A percentile compares a stretch with the other conserved stretches of the same genome.
phyloP scores from a whole-genome alignment of 1,284 basidiomycete genomes.

The Cronartium quercuum region DNA sequence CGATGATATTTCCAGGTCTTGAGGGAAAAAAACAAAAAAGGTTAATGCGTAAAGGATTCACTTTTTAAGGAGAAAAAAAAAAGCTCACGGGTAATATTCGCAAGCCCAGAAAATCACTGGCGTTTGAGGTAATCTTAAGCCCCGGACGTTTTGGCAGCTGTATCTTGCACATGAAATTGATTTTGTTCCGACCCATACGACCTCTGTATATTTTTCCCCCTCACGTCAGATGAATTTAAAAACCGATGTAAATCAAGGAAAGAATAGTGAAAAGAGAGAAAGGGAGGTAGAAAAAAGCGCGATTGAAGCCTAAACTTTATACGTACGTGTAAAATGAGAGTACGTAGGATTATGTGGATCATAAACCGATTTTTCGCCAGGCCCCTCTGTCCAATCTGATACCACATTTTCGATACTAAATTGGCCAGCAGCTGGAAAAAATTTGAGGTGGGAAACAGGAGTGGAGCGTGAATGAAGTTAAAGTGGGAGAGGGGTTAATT shows the following conservation, averaged over 20 bases:
- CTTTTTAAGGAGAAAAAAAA: background rate
- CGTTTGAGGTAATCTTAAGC: conserved; percentile 16
- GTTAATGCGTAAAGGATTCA: background rate
- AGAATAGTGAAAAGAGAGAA: background rate
- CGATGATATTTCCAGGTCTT: conserved; percentile 34
- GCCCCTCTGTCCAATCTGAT: conserved; percentile 18
- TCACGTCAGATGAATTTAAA: background rate
- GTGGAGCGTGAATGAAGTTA: too few species aligned
- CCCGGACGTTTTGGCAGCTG: conserved; percentile 1
- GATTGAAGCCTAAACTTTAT: background rate
- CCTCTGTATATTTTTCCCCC: conserved; percentile 1
- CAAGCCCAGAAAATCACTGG: conserved; percentile 23
- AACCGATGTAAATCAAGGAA: background rate
- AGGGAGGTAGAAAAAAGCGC: background rate
- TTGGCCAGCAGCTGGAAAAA: conserved; percentile 6
- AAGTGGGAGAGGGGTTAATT: too few species aligned
- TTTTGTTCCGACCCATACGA: conserved; percentile 20
- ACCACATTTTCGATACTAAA: conserved; percentile 5
- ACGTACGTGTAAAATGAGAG: conserved; percentile 35
- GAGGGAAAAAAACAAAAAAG: background rate
- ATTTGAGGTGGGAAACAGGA: too few species aligned
- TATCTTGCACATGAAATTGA: conserved; percentile 11
- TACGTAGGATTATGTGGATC: conserved; percentile 5
- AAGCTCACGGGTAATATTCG: conserved; percentile 31
- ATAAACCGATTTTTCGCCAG: conserved; percentile 23